Conservation (phyloP, 345 rosid species). For the Populus ilicifolia region DNA sequence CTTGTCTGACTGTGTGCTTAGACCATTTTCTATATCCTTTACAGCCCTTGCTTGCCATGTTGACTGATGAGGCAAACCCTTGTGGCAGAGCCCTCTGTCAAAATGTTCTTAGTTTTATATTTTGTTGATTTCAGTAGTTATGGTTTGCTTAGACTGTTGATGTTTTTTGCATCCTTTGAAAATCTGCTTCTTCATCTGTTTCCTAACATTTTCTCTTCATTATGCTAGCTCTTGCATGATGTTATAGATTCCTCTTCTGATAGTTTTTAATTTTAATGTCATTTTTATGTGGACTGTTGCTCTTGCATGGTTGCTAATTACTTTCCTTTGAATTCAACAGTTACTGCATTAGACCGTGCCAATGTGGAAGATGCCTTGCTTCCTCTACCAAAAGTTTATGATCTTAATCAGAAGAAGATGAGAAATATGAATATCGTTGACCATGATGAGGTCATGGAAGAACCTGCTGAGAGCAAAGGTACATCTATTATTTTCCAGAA, state of each 20-base stretch:
- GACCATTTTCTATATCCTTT: not conserved
- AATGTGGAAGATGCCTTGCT: constrained; percentile 80
- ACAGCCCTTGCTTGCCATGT: not conserved
- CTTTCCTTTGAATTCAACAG: constrained; percentile 41
- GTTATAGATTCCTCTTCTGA: not conserved
- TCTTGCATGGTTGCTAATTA: constrained; percentile 20
- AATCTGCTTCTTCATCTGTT: not conserved
- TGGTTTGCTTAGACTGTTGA: not conserved
- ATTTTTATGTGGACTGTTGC: constrained; percentile 1
- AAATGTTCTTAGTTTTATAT: not conserved
- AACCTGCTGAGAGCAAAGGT: constrained; percentile 42
- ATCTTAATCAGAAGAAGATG: constrained; percentile 38
- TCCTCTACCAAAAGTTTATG: constrained; percentile 59
- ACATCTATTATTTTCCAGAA: constrained; percentile 15
- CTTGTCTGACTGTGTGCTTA: not conserved
- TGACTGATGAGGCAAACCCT: not conserved
- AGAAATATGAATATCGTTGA: constrained; percentile 24
- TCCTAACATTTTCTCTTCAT: not conserved
- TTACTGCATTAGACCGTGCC: constrained; percentile 81
- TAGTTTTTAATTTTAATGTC: not conserved
- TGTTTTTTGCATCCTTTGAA: not conserved
- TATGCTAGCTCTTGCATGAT: not conserved
- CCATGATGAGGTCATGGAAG: constrained; percentile 43
- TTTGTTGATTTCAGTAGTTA: not conserved
- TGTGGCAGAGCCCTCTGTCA: not conserved